Conservation (phyloP, 129 eudicot species). For the Silybum marianum region DNA sequence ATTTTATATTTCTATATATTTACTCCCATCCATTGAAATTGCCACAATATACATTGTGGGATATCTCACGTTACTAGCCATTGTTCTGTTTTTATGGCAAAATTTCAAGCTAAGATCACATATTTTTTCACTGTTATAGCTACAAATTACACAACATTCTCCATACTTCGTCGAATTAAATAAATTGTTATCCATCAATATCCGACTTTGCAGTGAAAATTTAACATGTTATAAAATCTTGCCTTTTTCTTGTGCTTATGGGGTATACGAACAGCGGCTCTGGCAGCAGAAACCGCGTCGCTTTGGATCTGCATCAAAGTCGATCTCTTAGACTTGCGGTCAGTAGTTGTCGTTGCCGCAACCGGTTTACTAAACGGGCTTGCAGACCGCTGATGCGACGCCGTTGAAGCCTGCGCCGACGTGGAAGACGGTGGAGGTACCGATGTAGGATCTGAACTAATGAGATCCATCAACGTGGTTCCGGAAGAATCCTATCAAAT, state of each 20-base stretch:
- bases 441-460: conserved; percentile 73
- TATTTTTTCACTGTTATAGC: background rate
- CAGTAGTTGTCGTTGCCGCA: conserved; percentile 46
- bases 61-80: conserved; percentile 5
- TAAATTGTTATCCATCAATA: background rate
- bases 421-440: conserved; percentile 43
- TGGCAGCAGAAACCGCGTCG: conserved; percentile 82
- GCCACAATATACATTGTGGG: background rate
- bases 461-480: conserved; percentile 94
- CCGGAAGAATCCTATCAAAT: conserved; percentile 81
- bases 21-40: background rate
- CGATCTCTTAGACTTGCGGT: conserved; percentile 72
- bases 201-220: background rate
- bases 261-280: conserved; percentile 82
- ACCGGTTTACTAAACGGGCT: conserved; percentile 42
- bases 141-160: background rate
- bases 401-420: conserved; percentile 45
- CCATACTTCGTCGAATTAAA: background rate
- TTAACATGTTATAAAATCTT: background rate
- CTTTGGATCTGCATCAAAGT: conserved; percentile 96
- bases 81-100: background rate
- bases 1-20: conserved; percentile 1
- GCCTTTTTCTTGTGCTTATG: conserved; percentile 67
- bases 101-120: background rate
- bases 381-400: conserved; percentile 43